Evolutionary conservation across 768 basidiomycete species (phyloP).

Genomic region (Tricholoma matsutake): DNA sequence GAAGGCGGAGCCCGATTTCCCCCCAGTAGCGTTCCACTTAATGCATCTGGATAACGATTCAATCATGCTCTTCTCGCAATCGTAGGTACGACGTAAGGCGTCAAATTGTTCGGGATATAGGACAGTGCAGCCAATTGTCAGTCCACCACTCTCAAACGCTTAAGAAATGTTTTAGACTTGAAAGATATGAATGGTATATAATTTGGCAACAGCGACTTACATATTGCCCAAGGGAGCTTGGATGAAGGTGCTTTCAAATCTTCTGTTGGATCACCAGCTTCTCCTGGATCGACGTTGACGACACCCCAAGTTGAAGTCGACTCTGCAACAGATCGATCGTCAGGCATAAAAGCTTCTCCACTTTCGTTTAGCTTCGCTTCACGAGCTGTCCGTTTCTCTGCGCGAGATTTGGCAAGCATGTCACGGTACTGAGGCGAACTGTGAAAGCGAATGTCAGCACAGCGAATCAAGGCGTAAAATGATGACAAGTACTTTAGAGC

Average conservation of each 20-base stretch:
- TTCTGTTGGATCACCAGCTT: constrained; percentile 68
- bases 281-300: constrained; percentile 74
- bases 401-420: constrained; percentile 71
- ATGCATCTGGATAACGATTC: constrained; percentile 92
- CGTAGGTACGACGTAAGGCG: constrained; percentile 85
- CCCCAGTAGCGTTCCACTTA: constrained; percentile 94
- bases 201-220: constrained; percentile 40
- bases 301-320: constrained; percentile 92
- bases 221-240: constrained; percentile 78
- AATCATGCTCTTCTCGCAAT: constrained; percentile 91
- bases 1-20: constrained; percentile 96
- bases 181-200: not conserved
- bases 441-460: constrained; percentile 7
- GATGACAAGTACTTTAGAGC: constrained; percentile 72
- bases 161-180: constrained; percentile 4
- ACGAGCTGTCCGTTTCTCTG: constrained; percentile 68
- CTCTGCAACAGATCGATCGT: constrained; percentile 78
- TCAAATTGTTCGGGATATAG: constrained; percentile 98
- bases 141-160: constrained; percentile 89
- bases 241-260: constrained; percentile 74
- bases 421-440: constrained; percentile 85
- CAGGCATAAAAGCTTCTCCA: constrained; percentile 89
- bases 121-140: constrained; percentile 91
- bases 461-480: not conserved
- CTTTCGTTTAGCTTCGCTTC: constrained; percentile 58